Conservation (phyloP, 2,329 filamentous ascomycete genomes). For the Calycina marina region DNA sequence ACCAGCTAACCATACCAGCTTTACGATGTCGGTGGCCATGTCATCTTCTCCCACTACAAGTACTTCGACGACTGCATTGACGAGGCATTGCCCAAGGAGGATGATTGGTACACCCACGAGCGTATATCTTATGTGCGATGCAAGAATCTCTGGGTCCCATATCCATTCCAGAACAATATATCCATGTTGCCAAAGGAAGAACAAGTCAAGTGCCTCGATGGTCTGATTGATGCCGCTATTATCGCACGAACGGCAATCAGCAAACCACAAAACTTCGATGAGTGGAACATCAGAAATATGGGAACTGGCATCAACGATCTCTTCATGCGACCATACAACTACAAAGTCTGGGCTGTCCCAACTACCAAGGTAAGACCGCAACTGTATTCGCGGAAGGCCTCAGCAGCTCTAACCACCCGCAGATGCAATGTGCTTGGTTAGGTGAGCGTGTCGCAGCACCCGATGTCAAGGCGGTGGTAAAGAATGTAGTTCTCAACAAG, state of each 20-base stretch:
- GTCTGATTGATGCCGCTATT: constrained; percentile 86
- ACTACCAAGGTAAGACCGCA: constrained; percentile 63
- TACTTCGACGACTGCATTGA: constrained; percentile 99
- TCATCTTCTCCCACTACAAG: constrained; percentile 63
- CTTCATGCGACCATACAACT: constrained; percentile 99
- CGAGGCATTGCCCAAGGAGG: constrained; percentile 84
- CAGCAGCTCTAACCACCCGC: constrained; percentile 3
- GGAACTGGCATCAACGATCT: constrained; percentile 80
- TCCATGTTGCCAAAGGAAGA: constrained; percentile 96
- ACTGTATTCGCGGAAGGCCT: background rate
- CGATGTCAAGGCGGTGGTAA: constrained; percentile 83
- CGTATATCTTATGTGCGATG: constrained; percentile 98
- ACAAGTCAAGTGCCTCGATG: constrained; percentile 86
- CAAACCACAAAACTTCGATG: constrained; percentile 94
- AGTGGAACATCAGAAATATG: constrained; percentile 93
- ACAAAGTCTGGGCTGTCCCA: constrained; percentile 98
- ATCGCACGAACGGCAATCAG: constrained; percentile 74
- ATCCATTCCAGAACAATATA: constrained; percentile 99
- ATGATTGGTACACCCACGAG: constrained; percentile 96
- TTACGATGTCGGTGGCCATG: constrained; percentile 65
- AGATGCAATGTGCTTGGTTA: constrained; percentile 99
- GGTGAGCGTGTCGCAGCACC: constrained; percentile 96
- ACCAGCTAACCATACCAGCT: constrained; percentile 40
- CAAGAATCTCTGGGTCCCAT: constrained; percentile 92
- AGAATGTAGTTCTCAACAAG: constrained; percentile 93